phyloP scores from a whole-genome alignment of 768 basidiomycete species.

The Boletus reticulatus region DNA sequence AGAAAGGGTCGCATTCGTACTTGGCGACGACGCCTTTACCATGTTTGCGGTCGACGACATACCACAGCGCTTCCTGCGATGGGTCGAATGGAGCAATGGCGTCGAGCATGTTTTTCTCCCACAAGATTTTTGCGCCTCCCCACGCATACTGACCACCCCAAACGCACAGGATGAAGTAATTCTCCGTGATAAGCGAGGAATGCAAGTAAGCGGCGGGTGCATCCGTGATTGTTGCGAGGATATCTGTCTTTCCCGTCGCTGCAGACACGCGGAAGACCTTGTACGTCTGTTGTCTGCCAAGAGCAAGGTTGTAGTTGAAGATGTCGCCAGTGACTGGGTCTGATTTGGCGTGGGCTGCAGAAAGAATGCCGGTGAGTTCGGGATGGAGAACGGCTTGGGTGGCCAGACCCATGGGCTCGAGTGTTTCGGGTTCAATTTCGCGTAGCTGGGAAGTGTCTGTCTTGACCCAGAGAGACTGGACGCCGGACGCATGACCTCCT shows the following conservation, averaged over 20 bases:
- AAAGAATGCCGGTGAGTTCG: conserved; percentile 32
- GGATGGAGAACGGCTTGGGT: conserved; percentile 31
- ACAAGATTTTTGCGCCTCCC: conserved; percentile 28
- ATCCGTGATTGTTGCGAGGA: conserved; percentile 36
- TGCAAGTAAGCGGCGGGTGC: conserved; percentile 40
- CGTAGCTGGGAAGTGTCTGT: conserved; percentile 31
- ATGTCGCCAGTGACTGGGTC: conserved; percentile 35
- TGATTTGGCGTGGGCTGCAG: conserved; percentile 38
- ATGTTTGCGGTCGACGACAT: conserved; percentile 36
- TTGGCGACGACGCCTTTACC: conserved; percentile 36
- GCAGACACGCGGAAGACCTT: conserved; percentile 36
- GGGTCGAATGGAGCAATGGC: conserved; percentile 33
- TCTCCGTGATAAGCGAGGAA: conserved; percentile 36
- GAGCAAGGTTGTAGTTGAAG: conserved; percentile 34
- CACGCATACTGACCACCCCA: conserved; percentile 33
- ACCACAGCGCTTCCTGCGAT: conserved; percentile 32
- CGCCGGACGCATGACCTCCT: conserved; percentile 23
- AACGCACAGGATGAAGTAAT: conserved; percentile 35
- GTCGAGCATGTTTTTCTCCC: conserved; percentile 33
- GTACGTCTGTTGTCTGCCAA: conserved; percentile 30
- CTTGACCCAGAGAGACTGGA: conserved; percentile 31
- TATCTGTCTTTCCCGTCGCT: conserved; percentile 29
- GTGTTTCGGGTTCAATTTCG: conserved; percentile 36
- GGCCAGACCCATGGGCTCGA: conserved; percentile 34
- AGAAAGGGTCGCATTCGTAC: conserved; percentile 38